Evolutionary conservation across 371 early-diverging fungal genomes (phyloP), one percentile per base, ranked within the genome.

Genomic region (Mucor plumbeus): DNA sequence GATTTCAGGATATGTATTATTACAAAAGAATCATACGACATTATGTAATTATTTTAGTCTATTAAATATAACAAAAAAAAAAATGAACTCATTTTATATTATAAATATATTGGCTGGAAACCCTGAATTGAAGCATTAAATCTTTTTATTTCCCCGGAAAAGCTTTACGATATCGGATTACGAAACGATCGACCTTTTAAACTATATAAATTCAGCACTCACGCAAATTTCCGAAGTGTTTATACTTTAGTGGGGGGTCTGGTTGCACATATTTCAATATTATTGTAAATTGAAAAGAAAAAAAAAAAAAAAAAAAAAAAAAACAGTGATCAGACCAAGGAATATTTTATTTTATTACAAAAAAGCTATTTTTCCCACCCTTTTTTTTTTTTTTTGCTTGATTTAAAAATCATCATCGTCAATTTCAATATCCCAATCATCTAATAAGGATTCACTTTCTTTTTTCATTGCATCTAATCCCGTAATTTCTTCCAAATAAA

Each of bases 401-500:
- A 38, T 7, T 50, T 50, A 70, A 58, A 75, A 80, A 43, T 83
- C 86, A 26, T 50, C 84, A 10, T 79, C 85, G 34, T 79, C 83
- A n/a, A 70, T 80, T 39, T 84, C 84, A 17, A 72, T 84, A 19
- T 80, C 85, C 89, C 89, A 89, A 60, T 90, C 91, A 63, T 84
- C 76, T 33, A 83, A 76, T 5, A 75, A 72, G 7, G 71, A 85
- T 43, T 94, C 95, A 44, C 90, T 90, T 69, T 93, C 88, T 60
- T 83, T 74, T 60, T 93, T 89, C 76, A 96, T 71, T 59, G 87
- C 81, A 4, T 85, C 83, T 48, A 97, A 79, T 1, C 97, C 97
- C 0, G 94, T 92, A 48, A 97, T 67, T 15, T 91, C 82, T 74
- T 97, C 96, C 1, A 98, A 77, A 69, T 89, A 87, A 53, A 83